Conservation (phyloP, 441 rosid genomes). For the Euphorbia celastroides region DNA sequence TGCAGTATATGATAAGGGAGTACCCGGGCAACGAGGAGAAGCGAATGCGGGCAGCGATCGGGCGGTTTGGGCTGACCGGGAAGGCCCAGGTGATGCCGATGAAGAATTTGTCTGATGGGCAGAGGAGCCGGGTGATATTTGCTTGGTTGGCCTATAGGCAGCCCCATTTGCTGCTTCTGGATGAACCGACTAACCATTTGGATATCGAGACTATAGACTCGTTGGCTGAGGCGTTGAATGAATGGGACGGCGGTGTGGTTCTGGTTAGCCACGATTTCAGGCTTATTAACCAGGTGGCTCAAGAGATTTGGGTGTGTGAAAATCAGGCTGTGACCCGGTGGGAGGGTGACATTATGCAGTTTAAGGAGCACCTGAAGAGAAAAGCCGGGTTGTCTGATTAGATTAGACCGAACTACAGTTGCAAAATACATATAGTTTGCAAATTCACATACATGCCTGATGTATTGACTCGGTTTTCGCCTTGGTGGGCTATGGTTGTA, state of each 20-base stretch:
- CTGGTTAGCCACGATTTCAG: conserved; percentile 99
- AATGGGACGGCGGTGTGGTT: conserved; percentile 98
- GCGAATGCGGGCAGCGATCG: conserved; percentile 86
- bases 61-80: conserved; percentile 81
- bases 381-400: conserved; percentile 70
- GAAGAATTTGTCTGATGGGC: conserved; percentile 93
- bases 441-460: no score
- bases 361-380: conserved; percentile 73
- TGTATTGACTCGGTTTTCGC: no score
- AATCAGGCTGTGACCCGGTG: conserved; percentile 75
- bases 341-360: conserved; percentile 95
- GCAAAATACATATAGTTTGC: no score
- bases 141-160: conserved; percentile 95
- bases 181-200: conserved; percentile 94
- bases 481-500: no score
- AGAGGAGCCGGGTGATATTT: conserved; percentile 87
- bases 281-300: conserved; percentile 92
- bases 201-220: conserved; percentile 96
- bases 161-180: conserved; percentile 81
- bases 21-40: conserved; percentile 93
- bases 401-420: no score
- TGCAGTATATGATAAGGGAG: conserved; percentile 73
- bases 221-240: conserved; percentile 86
- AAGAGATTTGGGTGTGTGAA: conserved; percentile 96
- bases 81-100: conserved; percentile 97